Conservation (phyloP, 768 basidiomycete genomes). For the Lactifluus pinguis region DNA sequence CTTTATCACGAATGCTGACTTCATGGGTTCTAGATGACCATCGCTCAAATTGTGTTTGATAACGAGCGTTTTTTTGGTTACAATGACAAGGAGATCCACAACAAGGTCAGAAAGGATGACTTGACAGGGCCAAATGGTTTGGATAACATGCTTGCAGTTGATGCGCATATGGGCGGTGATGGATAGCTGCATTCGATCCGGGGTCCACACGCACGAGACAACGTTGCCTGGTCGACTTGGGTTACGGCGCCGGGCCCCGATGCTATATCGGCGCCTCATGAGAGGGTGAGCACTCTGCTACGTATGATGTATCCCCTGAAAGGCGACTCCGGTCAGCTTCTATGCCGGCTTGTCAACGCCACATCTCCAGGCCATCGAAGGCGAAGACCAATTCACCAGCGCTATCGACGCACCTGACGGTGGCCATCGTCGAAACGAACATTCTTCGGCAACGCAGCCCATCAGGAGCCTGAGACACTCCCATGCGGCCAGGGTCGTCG, state of each 20-base stretch:
- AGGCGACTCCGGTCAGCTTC: constrained; percentile 29
- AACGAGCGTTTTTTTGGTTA: constrained; percentile 81
- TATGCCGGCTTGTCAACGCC: constrained; percentile 40
- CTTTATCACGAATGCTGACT: background rate
- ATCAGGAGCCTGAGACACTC: constrained; percentile 10
- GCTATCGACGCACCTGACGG: constrained; percentile 18
- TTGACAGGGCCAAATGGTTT: background rate
- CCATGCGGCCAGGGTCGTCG: constrained; percentile 44
- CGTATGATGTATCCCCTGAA: background rate
- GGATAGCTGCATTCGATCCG: constrained; percentile 83
- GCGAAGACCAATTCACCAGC: constrained; percentile 22
- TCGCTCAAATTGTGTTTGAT: constrained; percentile 89
- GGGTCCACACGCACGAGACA: constrained; percentile 70
- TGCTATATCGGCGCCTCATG: constrained; percentile 86
- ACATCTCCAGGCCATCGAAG: constrained; percentile 30
- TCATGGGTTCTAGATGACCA: constrained; percentile 56
- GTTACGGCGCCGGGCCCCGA: constrained; percentile 76
- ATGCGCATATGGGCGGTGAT: constrained; percentile 85
- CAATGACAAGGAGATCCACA: constrained; percentile 62
- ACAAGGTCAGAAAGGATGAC: constrained; percentile 40
- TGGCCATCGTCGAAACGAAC: constrained; percentile 19
- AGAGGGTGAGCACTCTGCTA: constrained; percentile 46
- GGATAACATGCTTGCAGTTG: constrained; percentile 29
- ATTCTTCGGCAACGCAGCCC: constrained; percentile 1
- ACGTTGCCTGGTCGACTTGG: constrained; percentile 82